Percentiles rank a stretch among this genome's conserved stretches.
Evolutionary conservation across 257 asterid genomes (phyloP).

Genomic region (Linderniella brevidens): DNA sequence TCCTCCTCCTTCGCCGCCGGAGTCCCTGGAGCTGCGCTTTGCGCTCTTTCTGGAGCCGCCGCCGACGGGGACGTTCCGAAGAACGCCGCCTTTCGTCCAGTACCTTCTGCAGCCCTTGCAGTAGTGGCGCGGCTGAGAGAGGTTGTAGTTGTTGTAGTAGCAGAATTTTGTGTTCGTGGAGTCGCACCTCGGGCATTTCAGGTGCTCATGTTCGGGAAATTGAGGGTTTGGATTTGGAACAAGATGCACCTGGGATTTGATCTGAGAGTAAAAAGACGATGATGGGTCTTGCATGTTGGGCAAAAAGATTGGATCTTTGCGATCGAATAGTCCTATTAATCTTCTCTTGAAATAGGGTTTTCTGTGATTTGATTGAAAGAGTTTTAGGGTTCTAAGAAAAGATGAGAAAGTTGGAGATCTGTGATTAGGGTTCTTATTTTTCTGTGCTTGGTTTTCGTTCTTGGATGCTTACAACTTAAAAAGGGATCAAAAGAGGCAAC

Average conservation of each 20-base stretch:
- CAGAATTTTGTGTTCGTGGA: slow-evolving; percentile 81
- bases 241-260: slow-evolving; percentile 22
- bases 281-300: slow-evolving; percentile 73
- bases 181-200: slow-evolving; percentile 81
- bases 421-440: not conserved
- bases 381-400: too few relatives aligned
- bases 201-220: slow-evolving; percentile 69
- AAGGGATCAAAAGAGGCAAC: too few relatives aligned
- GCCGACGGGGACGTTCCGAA: slow-evolving; percentile 83
- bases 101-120: slow-evolving; percentile 74
- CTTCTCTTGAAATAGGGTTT: slow-evolving; percentile 5
- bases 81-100: slow-evolving; percentile 96
- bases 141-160: slow-evolving; percentile 85
- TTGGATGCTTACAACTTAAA: too few relatives aligned
- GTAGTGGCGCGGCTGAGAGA: slow-evolving; percentile 93
- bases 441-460: too few relatives aligned
- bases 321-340: not conserved
- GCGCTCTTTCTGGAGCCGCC: slow-evolving; percentile 68
- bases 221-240: slow-evolving; percentile 17
- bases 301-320: not conserved
- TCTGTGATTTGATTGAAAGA: slow-evolving; percentile 7
- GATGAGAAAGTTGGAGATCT: too few relatives aligned
- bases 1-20: slow-evolving; percentile 18
- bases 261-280: slow-evolving; percentile 29
- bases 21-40: slow-evolving; percentile 39